Percentiles rank a stretch among this genome's conserved stretches.
These are phyloP conservation scores for Dactylellina sp. DNA, from an alignment of 2,329 filamentous ascomycete genomes.

Conservation along the genomic window DNA sequence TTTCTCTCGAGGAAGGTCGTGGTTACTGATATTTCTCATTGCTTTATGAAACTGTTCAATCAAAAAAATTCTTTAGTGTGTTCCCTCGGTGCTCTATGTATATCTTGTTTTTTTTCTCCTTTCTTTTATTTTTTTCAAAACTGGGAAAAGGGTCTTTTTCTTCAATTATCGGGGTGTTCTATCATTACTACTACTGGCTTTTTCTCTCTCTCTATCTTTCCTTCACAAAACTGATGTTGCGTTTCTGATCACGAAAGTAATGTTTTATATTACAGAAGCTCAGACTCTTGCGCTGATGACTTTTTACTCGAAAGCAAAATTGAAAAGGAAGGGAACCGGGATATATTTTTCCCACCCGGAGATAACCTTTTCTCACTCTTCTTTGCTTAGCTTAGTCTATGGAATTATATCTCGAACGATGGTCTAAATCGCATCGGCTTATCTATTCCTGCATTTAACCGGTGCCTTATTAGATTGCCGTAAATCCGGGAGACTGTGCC, in stretches of 20 bases:
- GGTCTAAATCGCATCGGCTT: too few relatives aligned
- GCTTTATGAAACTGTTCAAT: slow-evolving; percentile 38
- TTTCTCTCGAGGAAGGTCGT: slow-evolving; percentile 24
- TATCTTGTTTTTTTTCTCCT: slow-evolving; percentile 22
- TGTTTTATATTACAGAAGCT: slow-evolving; percentile 55
- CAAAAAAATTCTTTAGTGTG: slow-evolving; percentile 40
- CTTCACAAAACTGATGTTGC: slow-evolving; percentile 20
- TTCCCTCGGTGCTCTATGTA: slow-evolving; percentile 46
- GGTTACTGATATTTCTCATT: slow-evolving; percentile 38
- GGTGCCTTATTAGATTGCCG: not conserved
- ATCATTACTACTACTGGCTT: slow-evolving; percentile 34
- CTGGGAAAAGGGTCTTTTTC: slow-evolving; percentile 54
- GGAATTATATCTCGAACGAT: too few relatives aligned
- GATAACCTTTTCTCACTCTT: slow-evolving; percentile 1
- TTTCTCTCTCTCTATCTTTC: slow-evolving; percentile 11
- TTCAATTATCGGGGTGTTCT: slow-evolving; percentile 52
- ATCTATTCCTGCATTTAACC: too few relatives aligned
- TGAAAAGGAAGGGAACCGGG: slow-evolving; percentile 23
- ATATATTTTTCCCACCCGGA: slow-evolving; percentile 22
- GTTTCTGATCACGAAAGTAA: slow-evolving; percentile 52
- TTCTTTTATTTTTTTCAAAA: slow-evolving; percentile 44
- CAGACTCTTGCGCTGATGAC: slow-evolving; percentile 13
- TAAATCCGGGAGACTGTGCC: too few relatives aligned
- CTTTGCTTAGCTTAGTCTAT: slow-evolving; percentile 3
- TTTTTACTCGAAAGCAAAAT: slow-evolving; percentile 17